Evolutionary conservation across 768 basidiomycete genomes (phyloP).

Genomic region (Russula griseocarnosa): DNA sequence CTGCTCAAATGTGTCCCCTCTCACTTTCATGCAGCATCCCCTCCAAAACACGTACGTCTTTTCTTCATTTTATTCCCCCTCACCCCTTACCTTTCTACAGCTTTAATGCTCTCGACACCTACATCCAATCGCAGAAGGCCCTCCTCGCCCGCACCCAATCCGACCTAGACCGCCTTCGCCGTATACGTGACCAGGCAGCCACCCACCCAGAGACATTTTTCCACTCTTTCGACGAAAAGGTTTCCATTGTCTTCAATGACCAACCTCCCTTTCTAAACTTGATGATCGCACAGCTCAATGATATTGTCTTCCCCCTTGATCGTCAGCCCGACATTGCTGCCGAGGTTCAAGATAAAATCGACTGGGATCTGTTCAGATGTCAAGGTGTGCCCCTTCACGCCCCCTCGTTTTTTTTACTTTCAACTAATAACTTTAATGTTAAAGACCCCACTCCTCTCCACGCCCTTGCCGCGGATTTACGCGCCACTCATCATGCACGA

Average conservation of each 20-base stretch:
- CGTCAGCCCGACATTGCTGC: constrained; percentile 45
- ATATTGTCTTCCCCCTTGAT: constrained; percentile 39
- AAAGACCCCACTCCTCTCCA: constrained; percentile 55
- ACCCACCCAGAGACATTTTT: constrained; percentile 37
- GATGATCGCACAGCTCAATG: constrained; percentile 34
- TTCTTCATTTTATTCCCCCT: too few species aligned
- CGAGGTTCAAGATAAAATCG: constrained; percentile 46
- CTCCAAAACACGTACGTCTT: constrained; percentile 10
- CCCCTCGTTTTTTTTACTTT: background rate
- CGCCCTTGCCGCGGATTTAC: constrained; percentile 41
- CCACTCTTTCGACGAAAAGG: constrained; percentile 37
- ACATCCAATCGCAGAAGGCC: constrained; percentile 56
- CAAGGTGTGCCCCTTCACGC: constrained; percentile 43
- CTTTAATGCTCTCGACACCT: constrained; percentile 62
- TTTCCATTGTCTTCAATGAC: constrained; percentile 30
- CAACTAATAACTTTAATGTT: background rate
- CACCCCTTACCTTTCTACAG: constrained; percentile 32
- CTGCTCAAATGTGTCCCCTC: constrained; percentile 12
- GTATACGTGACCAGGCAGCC: constrained; percentile 41
- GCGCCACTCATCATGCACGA: constrained; percentile 38
- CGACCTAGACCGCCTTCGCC: constrained; percentile 56
- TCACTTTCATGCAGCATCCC: background rate
- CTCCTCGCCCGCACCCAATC: constrained; percentile 56
- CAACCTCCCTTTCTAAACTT: background rate
- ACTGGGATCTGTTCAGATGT: constrained; percentile 59